Evolutionary conservation across 768 basidiomycete genomes (phyloP).

Genomic region (Rhodotorula graminis): DNA sequence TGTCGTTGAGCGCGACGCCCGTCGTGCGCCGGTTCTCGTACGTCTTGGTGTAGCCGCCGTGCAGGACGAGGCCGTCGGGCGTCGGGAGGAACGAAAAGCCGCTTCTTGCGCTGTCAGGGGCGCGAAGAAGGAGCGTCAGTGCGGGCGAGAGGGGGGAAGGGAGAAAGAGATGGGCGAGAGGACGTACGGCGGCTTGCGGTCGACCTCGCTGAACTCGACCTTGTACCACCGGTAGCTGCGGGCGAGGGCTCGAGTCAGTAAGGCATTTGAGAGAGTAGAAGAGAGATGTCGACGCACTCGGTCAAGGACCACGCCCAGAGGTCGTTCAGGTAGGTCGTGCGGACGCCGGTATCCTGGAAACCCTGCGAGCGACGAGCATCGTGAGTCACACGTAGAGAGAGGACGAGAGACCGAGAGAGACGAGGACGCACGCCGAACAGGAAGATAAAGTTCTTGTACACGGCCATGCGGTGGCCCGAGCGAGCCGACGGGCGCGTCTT

Average conservation of each 20-base stretch:
- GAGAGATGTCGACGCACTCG: slow-evolving; percentile 32
- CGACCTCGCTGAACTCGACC: slow-evolving; percentile 66
- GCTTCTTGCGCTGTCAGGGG: slow-evolving; percentile 44
- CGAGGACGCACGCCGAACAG: slow-evolving; percentile 59
- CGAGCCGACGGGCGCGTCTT: slow-evolving; percentile 72
- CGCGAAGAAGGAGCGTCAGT: background rate
- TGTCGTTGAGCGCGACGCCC: slow-evolving; percentile 84
- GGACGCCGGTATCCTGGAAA: slow-evolving; percentile 79
- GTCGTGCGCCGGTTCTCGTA: slow-evolving; percentile 82
- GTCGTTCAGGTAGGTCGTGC: slow-evolving; percentile 63
- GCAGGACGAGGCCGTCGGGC: slow-evolving; percentile 67
- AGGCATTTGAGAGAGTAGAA: background rate
- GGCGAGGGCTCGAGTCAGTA: background rate
- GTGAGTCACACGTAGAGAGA: too few relatives aligned
- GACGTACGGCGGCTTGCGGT: slow-evolving; percentile 66
- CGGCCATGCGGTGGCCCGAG: slow-evolving; percentile 83
- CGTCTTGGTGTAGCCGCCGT: slow-evolving; percentile 80
- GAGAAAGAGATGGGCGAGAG: background rate
- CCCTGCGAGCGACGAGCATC: slow-evolving; percentile 47
- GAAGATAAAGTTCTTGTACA: slow-evolving; percentile 81
- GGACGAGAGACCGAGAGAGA: background rate
- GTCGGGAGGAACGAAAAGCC: slow-evolving; percentile 80
- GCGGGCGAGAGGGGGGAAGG: slow-evolving; percentile 39
- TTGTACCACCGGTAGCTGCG: slow-evolving; percentile 68
- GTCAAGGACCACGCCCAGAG: slow-evolving; percentile 82